phyloP scores from a whole-genome alignment of 2,329 filamentous ascomycete genomes.

The Fusarium redolens region DNA sequence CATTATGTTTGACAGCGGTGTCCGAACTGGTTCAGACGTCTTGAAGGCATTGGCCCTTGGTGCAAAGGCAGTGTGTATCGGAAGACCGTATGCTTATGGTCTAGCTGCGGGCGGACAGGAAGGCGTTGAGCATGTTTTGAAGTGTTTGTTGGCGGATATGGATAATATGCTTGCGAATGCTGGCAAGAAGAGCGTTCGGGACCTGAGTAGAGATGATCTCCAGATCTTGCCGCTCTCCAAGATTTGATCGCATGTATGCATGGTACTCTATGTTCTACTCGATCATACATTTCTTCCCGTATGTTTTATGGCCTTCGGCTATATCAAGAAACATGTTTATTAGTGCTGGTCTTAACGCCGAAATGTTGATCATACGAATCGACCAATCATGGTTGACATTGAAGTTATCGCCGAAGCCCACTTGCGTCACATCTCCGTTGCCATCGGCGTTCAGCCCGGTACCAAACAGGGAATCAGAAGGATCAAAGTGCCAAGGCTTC shows the following conservation, averaged over 20 bases:
- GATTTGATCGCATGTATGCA: background rate
- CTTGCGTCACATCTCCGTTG: background rate
- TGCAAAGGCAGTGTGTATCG: conserved; percentile 57
- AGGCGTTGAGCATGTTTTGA: conserved; percentile 67
- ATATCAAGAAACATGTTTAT: background rate
- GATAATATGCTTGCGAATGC: conserved; percentile 67
- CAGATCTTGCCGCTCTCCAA: conserved; percentile 19
- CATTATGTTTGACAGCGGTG: conserved; percentile 62
- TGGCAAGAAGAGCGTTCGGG: conserved; percentile 57
- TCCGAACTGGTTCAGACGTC: conserved; percentile 55
- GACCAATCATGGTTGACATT: background rate
- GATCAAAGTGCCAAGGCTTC: background rate
- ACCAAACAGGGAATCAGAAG: background rate
- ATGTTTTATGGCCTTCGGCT: no score
- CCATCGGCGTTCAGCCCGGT: background rate
- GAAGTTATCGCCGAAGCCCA: conserved; percentile 23
- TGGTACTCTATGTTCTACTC: background rate
- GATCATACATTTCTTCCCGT: no score
- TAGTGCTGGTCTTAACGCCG: conserved; percentile 2
- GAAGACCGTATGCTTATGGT: conserved; percentile 54
- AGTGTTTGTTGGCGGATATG: conserved; percentile 53
- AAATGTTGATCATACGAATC: background rate
- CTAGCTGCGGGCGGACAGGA: conserved; percentile 51
- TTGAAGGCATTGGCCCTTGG: conserved; percentile 56
- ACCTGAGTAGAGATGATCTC: conserved; percentile 33